Conservation (phyloP, 2,329 filamentous ascomycete genomes). For the Hysterium pulicare region DNA sequence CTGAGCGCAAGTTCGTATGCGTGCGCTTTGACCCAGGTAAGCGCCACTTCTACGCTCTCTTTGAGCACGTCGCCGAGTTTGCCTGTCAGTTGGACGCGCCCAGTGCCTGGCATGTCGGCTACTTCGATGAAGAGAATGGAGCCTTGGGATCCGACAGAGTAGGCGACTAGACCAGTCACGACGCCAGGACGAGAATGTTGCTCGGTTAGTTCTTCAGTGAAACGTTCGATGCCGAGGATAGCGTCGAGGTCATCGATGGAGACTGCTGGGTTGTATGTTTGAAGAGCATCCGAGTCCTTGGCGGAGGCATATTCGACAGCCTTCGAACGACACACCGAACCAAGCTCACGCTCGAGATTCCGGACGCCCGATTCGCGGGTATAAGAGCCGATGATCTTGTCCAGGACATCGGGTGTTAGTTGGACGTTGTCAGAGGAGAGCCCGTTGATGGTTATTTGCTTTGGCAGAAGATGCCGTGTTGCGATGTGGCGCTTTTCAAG, state of each 20-base stretch:
- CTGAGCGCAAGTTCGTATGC: conserved; percentile 87
- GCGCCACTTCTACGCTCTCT: conserved; percentile 91
- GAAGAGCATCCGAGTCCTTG: conserved; percentile 65
- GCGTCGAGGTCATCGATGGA: conserved; percentile 78
- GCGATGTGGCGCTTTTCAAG: conserved; percentile 97
- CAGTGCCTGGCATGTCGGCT: conserved; percentile 91
- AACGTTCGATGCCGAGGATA: conserved; percentile 89
- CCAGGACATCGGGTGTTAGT: conserved; percentile 79
- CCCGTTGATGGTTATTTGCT: conserved; percentile 90
- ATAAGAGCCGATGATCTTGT: conserved; percentile 94
- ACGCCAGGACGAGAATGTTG: conserved; percentile 78
- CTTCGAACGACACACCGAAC: conserved; percentile 84
- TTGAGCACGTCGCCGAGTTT: conserved; percentile 96
- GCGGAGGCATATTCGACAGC: conserved; percentile 93
- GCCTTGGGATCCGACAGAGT: conserved; percentile 86
- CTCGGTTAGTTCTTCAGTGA: conserved; percentile 93
- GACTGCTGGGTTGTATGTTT: conserved; percentile 68
- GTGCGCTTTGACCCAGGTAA: conserved; percentile 96
- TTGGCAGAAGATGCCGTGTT: conserved; percentile 87
- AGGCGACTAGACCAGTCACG: conserved; percentile 93
- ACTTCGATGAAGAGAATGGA: conserved; percentile 98
- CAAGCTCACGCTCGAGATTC: conserved; percentile 92
- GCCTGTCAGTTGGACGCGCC: conserved; percentile 89
- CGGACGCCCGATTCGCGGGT: conserved; percentile 95
- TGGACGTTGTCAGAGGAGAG: conserved; percentile 70